Conservation (phyloP, 1,284 basidiomycete genomes). For the Phenoliferia sp. region DNA sequence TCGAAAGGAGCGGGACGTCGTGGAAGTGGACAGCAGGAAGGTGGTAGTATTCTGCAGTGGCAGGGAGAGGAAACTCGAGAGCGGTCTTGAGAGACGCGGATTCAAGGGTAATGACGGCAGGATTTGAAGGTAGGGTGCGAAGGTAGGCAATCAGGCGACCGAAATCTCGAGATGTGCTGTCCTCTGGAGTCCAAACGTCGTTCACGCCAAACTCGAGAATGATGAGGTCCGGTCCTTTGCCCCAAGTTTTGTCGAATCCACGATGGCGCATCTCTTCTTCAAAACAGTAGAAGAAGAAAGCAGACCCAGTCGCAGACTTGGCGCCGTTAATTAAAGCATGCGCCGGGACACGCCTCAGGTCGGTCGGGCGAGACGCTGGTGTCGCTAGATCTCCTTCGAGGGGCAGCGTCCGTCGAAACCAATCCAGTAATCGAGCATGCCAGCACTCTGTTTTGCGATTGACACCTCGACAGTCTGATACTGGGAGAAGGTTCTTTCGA, state of each 20-base stretch:
- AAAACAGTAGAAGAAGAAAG: slow-evolving; percentile 32
- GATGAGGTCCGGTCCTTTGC: slow-evolving; percentile 30
- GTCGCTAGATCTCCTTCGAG: slow-evolving; percentile 21
- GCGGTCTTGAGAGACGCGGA: slow-evolving; percentile 24
- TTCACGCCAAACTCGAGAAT: slow-evolving; percentile 32
- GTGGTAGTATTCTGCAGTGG: slow-evolving; percentile 28
- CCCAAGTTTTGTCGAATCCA: slow-evolving; percentile 21
- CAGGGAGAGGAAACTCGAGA: slow-evolving; percentile 6
- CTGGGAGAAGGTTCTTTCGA: slow-evolving; percentile 3
- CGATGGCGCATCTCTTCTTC: slow-evolving; percentile 24
- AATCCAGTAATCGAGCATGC: slow-evolving; percentile 23
- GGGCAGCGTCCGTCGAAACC: slow-evolving; percentile 26
- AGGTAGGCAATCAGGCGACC: slow-evolving; percentile 18
- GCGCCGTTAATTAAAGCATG: slow-evolving; percentile 33
- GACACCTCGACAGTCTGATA: slow-evolving; percentile 34
- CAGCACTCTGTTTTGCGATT: slow-evolving; percentile 26
- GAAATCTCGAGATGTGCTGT: slow-evolving; percentile 26
- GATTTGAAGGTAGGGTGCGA: slow-evolving; percentile 21
- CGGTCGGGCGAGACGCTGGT: background rate
- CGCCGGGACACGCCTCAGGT: background rate
- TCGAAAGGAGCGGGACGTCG: slow-evolving; percentile 31
- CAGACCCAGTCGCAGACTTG: slow-evolving; percentile 29
- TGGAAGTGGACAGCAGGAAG: slow-evolving; percentile 29
- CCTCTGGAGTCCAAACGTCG: slow-evolving; percentile 26
- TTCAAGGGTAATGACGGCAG: slow-evolving; percentile 30